Evolutionary conservation across 805 yeast species (phyloP).

Genomic region (Torulaspora microellipsoides): DNA sequence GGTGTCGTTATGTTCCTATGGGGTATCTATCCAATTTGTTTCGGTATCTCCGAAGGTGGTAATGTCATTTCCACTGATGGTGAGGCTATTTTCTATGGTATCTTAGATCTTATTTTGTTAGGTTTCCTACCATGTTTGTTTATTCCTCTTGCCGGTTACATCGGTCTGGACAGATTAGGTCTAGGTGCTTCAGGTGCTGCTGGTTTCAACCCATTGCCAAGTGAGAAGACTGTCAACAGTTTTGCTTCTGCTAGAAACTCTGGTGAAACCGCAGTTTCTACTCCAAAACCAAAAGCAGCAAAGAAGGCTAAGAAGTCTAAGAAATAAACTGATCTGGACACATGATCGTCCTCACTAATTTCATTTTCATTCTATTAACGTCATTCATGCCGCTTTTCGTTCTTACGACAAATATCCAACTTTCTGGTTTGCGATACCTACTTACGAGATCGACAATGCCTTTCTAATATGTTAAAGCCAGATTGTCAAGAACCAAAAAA

Average conservation of each 20-base stretch:
- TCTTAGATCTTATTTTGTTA: conserved; percentile 48
- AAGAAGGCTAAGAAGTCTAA: conserved; percentile 20
- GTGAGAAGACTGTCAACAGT: conserved; percentile 12
- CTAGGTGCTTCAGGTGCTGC: conserved; percentile 3
- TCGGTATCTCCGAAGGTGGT: conserved; percentile 51
- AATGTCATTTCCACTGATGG: conserved; percentile 55
- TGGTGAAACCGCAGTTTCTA: conserved; percentile 39
- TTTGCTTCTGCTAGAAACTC: conserved; percentile 39
- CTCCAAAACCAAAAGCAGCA: conserved; percentile 10
- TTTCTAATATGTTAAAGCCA: too few species aligned
- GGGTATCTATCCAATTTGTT: conserved; percentile 37
- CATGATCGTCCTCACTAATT: not conserved
- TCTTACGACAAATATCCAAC: conserved; percentile 5
- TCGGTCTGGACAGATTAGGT: conserved; percentile 25
- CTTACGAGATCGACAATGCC: not conserved
- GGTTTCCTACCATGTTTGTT: conserved; percentile 29
- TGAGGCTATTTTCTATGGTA: conserved; percentile 56
- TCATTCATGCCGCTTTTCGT: conserved; percentile 5
- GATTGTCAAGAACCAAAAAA: not conserved
- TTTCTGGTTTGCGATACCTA: conserved; percentile 6
- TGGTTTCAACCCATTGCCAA: conserved; percentile 9
- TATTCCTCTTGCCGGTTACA: conserved; percentile 19
- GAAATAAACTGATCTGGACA: conserved; percentile 6
- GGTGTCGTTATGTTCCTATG: conserved; percentile 38
- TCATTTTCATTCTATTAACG: not conserved